These are phyloP conservation scores for Phytopythium helicoides DNA, from an alignment of 352 stramenopile species.

Conservation along the genomic window DNA sequence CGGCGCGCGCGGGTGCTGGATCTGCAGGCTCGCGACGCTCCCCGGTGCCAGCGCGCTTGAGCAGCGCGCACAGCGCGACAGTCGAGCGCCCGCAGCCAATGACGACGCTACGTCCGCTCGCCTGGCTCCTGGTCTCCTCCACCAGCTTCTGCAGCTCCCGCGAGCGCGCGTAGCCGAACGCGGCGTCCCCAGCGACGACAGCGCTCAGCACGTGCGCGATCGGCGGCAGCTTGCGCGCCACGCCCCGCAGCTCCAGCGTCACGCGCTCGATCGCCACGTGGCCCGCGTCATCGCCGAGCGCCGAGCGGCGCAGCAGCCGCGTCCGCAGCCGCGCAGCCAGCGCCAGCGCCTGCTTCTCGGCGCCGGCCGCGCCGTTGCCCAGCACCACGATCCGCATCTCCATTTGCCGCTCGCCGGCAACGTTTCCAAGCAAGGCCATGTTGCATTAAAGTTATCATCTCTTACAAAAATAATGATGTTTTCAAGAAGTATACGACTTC, in stretches of 20 bases:
- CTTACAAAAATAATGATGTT: too few species aligned
- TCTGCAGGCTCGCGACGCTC: constrained; percentile 62
- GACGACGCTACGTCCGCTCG: constrained; percentile 32
- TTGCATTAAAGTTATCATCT: not conserved
- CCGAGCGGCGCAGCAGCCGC: not conserved
- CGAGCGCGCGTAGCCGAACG: constrained; percentile 45
- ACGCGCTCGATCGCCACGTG: constrained; percentile 20
- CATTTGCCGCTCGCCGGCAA: too few species aligned
- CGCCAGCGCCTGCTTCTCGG: constrained; percentile 75
- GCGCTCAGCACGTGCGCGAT: constrained; percentile 37
- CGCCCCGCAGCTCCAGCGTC: constrained; percentile 26
- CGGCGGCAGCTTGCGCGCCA: constrained; percentile 34
- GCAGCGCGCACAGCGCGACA: constrained; percentile 51
- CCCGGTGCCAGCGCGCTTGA: constrained; percentile 29
- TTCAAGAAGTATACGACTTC: too few species aligned
- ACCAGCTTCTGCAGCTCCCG: constrained; percentile 2
- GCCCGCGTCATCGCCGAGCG: not conserved
- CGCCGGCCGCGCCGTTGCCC: constrained; percentile 64
- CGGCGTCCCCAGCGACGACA: constrained; percentile 27
- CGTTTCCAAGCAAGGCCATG: too few species aligned
- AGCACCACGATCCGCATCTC: constrained; percentile 55
- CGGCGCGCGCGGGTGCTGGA: constrained; percentile 65
- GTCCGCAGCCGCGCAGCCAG: constrained; percentile 36
- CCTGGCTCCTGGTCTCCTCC: not conserved
- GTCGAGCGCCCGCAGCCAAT: constrained; percentile 72